phyloP scores from a whole-genome alignment of 2,329 filamentous ascomycete genomes.

The Pseudocercospora ulei region DNA sequence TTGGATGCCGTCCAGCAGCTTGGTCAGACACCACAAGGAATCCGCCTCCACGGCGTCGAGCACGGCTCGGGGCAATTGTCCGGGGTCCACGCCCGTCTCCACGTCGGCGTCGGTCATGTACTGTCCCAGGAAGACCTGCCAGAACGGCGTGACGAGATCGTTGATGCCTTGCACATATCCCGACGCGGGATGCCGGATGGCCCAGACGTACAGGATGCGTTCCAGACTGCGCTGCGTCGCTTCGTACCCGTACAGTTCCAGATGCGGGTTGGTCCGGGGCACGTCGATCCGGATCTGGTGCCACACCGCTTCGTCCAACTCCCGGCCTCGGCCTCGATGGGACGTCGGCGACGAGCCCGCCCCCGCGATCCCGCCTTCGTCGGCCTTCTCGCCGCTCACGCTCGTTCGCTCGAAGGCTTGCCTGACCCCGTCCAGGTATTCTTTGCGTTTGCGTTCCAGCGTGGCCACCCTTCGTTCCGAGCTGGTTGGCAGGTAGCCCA shows the following conservation, averaged over 20 bases:
- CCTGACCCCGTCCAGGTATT: slow-evolving; percentile 84
- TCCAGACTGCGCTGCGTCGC: slow-evolving; percentile 90
- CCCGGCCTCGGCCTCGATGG: slow-evolving; percentile 56
- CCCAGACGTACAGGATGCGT: slow-evolving; percentile 93
- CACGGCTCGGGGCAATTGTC: slow-evolving; percentile 79
- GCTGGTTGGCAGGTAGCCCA: slow-evolving; percentile 94
- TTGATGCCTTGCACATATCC: slow-evolving; percentile 99
- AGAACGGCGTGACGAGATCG: slow-evolving; percentile 93
- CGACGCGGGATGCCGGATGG: slow-evolving; percentile 90
- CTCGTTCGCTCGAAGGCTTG: slow-evolving; percentile 53
- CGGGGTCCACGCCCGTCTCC: slow-evolving; percentile 91
- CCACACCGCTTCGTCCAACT: slow-evolving; percentile 94
- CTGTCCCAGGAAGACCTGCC: slow-evolving; percentile 88
- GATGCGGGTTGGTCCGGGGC: slow-evolving; percentile 88
- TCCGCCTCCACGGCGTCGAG: slow-evolving; percentile 95
- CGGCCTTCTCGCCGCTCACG: slow-evolving; percentile 34
- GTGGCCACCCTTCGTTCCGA: slow-evolving; percentile 84
- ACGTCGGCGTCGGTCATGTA: slow-evolving; percentile 94
- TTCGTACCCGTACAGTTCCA: slow-evolving; percentile 90
- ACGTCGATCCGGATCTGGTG: slow-evolving; percentile 99
- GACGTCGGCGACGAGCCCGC: slow-evolving; percentile 36
- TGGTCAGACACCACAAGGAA: slow-evolving; percentile 96
- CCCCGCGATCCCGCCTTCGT: slow-evolving; percentile 46
- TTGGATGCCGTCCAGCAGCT: slow-evolving; percentile 95
- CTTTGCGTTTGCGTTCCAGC: slow-evolving; percentile 86